Evolutionary conservation across 345 rosid species (phyloP), one percentile per base, ranked within the genome.

Genomic region (Salix caprea): DNA sequence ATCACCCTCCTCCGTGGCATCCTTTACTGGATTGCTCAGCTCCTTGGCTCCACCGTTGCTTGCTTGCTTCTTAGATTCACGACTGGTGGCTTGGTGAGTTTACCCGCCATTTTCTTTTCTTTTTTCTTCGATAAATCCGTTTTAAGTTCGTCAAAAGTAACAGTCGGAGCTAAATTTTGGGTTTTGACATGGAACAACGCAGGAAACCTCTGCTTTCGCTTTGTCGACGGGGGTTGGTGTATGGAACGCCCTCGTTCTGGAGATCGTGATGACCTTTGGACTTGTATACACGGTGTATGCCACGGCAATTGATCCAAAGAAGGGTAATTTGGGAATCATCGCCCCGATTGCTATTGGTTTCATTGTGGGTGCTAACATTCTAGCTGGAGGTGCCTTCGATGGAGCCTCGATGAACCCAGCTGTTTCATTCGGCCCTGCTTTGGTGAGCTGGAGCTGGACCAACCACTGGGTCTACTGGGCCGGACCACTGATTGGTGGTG

Each of bases 341-440:
- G 98, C 98, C 21, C 98, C 98, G 0, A 81, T 94, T 16, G 97
- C 98, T 0, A 94, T 94, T 5, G 98, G 98, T 84, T 94, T 94
- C 85, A 89, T 94, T 0, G 98, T 94, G 3, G 98, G 94, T 1
- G 98, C 98, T 68, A 94, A 94, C 85, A 92, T 94, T 72, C 84
- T 94, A 78, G 97, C 90, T 0, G 98, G 98, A 52, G 98, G 97
- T 0, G 96, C 92, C 1, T 94, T 94, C 67, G 90, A 87, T n/a
- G 98, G 98, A 64, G 98, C 97, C 23, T 94, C 98, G 9, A 94
- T 94, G 98, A 94, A 94, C 88, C 98, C 98, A 1, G 98, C 98
- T 0, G 98, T 94, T 42, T 90, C 98, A 12, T 94, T 94, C 48
- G 98, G 98, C 40, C 98, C 98, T 12, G 98, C 98, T 0, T 81